phyloP scores from a whole-genome alignment of 2,329 filamentous ascomycete species.

The Beauveria australis region DNA sequence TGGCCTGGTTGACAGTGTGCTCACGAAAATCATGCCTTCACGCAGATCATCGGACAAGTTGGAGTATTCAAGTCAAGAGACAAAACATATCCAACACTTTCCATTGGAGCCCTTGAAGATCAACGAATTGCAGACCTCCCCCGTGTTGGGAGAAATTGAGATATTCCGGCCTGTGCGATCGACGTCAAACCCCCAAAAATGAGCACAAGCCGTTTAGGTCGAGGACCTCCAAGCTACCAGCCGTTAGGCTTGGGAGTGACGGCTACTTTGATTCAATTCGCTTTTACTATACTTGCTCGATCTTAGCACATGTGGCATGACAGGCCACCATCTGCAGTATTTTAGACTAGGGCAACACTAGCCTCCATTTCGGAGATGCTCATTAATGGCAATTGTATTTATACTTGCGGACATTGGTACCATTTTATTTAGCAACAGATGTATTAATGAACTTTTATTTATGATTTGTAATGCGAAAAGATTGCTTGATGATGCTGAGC shows the following conservation, averaged over 20 bases:
- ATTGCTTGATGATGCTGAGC: neutral
- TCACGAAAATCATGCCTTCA: neutral
- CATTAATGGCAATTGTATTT: neutral
- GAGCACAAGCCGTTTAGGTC: too few relatives aligned
- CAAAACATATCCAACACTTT: neutral
- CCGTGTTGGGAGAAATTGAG: neutral
- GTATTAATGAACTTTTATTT: neutral
- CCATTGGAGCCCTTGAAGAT: conserved; percentile 3
- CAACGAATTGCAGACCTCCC: conserved; percentile 1
- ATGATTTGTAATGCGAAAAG: neutral
- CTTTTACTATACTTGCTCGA: neutral
- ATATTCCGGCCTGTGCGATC: neutral
- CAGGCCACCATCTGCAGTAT: neutral
- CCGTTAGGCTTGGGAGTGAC: neutral
- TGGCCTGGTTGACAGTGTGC: neutral
- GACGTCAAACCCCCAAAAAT: too few relatives aligned
- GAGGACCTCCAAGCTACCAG: too few relatives aligned
- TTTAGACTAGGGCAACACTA: neutral
- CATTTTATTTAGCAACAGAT: conserved; percentile 3
- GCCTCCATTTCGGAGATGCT: neutral
- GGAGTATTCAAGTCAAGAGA: neutral
- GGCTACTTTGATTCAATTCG: neutral
- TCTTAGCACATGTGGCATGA: neutral
- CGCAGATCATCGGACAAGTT: neutral
- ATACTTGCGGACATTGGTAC: neutral